These are phyloP conservation scores for Nothopassalora personata DNA, from an alignment of 2,329 filamentous ascomycete species.

Conservation along the genomic window DNA sequence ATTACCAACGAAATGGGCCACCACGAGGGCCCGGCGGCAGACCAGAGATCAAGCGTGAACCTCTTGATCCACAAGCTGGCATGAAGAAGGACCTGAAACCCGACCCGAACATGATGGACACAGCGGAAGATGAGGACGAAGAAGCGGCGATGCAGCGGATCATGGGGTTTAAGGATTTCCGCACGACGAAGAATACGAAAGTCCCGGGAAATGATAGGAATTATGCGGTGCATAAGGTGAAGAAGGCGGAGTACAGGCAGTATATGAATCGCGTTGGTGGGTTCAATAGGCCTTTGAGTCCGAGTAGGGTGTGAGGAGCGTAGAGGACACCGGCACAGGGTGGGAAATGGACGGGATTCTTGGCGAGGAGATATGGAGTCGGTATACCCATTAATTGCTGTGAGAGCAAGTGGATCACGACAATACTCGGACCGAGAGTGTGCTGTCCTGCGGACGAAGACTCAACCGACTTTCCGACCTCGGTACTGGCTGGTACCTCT, in stretches of 20 bases:
- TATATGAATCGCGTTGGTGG: conserved; percentile 88
- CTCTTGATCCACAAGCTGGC: conserved; percentile 5
- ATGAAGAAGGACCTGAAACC: conserved; percentile 8
- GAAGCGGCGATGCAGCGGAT: conserved; percentile 70
- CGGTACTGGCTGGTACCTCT: too few species aligned
- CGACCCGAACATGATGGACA: conserved; percentile 21
- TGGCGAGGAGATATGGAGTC: conserved; percentile 11
- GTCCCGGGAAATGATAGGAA: conserved; percentile 76
- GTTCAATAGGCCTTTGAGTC: conserved; percentile 62
- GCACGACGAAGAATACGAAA: conserved; percentile 81
- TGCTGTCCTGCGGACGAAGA: neutral
- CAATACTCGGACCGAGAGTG: neutral
- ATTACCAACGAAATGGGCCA: conserved; percentile 9
- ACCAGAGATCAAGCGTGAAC: conserved; percentile 14
- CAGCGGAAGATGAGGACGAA: conserved; percentile 49
- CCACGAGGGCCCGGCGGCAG: conserved; percentile 1
- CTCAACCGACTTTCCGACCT: too few species aligned
- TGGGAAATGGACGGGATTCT: neutral
- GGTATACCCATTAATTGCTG: conserved; percentile 2
- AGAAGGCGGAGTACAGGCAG: conserved; percentile 91
- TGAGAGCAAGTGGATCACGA: neutral
- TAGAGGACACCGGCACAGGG: conserved; percentile 27
- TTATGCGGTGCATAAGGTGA: conserved; percentile 80
- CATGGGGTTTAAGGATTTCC: conserved; percentile 88
- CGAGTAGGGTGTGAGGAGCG: conserved; percentile 12